Evolutionary conservation across 352 stramenopile genomes (phyloP), one percentile per base, ranked within the genome.

Genomic region (Discostella stelligera): DNA sequence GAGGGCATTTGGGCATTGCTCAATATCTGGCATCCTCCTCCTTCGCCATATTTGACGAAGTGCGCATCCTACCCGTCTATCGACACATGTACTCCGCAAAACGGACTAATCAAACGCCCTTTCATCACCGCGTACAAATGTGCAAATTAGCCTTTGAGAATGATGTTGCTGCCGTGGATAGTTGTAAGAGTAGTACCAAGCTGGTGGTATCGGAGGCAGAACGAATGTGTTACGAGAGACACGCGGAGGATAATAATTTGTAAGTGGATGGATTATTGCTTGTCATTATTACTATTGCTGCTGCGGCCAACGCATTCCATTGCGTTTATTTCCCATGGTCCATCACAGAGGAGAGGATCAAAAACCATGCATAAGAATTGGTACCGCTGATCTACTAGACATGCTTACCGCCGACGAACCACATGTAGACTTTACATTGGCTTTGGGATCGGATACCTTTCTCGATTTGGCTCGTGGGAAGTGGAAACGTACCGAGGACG

Each of bases 401-500:
- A 86, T 88, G 74, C 62, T 90, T 0, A 78, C 65, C 20, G 48
- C 46, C 7, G 20, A 81, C 21, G 83, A 89, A 79, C 76, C 77
- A 48, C 14, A 81, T 44, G 60, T 65, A 0, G 77, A 90, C 50
- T 90, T 90, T 73, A 82, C 66, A 23, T 81, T 91, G 56, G 84
- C 79, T 59, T 68, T 93, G 25, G 87, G 87, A n/a, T 74, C 81
- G 16, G 87, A 93, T 60, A 87, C 87, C 25, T 93, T 91, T 73
- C 74, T 89, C 30, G 85, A 91, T 62, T 80, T 93, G 68, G 81
- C 79, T 14, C 69, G 50, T 14, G 82, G 78, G 20, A 89, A 90
- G 71, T 93, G 87, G 87, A 90, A 77, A 66, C 63, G 82, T 66
- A 81, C 71, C 2, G 66, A 82, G 25, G 85, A 90, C 63, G 74